These are phyloP conservation scores for Globisporangium cylindrosporum DNA, from an alignment of 352 stramenopile genomes.

Conservation along the genomic window DNA sequence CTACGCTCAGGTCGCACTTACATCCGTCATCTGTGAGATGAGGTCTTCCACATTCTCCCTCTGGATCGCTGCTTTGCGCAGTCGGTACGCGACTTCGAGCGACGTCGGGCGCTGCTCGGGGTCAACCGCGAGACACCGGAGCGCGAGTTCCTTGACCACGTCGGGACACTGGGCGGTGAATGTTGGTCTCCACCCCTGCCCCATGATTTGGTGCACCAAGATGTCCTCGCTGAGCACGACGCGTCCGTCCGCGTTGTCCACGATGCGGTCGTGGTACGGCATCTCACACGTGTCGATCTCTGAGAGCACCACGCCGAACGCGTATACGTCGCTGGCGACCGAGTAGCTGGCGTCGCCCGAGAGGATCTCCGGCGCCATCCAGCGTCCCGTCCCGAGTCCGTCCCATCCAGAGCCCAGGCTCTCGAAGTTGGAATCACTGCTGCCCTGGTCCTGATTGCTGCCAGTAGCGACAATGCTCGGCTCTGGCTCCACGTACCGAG, in stretches of 20 bases:
- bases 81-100: slow-evolving; percentile 39
- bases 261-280: slow-evolving; percentile 50
- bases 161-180: slow-evolving; percentile 48
- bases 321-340: slow-evolving; percentile 24
- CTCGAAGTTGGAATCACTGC: not conserved
- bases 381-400: slow-evolving; percentile 14
- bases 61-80: slow-evolving; percentile 42
- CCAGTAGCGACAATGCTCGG: not conserved
- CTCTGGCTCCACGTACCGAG: slow-evolving; percentile 24
- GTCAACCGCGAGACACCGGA: slow-evolving; percentile 41
- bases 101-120: slow-evolving; percentile 37
- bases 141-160: slow-evolving; percentile 38
- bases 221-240: slow-evolving; percentile 29
- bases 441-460: slow-evolving; percentile 1
- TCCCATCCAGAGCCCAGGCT: not conserved
- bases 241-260: not conserved
- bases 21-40: slow-evolving; percentile 21
- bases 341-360: slow-evolving; percentile 11
- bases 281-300: slow-evolving; percentile 66
- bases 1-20: not conserved
- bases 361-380: slow-evolving; percentile 32
- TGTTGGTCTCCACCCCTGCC: slow-evolving; percentile 42
- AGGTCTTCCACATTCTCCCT: slow-evolving; percentile 27
- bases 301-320: slow-evolving; percentile 42
- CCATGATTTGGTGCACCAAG: slow-evolving; percentile 50